phyloP scores from a whole-genome alignment of 2,329 filamentous ascomycete species.

The Colletotrichum ledebouriae region DNA sequence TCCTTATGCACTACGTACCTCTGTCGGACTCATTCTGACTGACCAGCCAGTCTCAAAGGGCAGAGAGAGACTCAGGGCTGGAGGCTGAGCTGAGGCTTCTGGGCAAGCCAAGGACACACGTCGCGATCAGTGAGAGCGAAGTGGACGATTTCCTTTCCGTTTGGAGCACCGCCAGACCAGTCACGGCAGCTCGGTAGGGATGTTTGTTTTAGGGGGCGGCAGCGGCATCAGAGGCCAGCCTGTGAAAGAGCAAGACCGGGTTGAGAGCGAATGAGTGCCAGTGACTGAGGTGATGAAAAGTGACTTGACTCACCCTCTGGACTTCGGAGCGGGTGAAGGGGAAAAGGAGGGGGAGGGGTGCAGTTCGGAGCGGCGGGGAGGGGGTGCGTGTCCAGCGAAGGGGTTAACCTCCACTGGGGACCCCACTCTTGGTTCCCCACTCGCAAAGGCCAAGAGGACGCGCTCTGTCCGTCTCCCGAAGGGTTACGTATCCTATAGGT shows the following conservation, averaged over 20 bases:
- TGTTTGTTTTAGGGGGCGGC: conserved; percentile 34
- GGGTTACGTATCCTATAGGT: conserved; percentile 23
- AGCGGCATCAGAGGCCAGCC: conserved; percentile 13
- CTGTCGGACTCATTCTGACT: neutral
- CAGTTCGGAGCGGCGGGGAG: conserved; percentile 6
- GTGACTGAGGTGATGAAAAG: neutral
- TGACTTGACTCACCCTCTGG: neutral
- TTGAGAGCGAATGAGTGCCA: conserved; percentile 1
- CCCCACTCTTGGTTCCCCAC: conserved; percentile 22
- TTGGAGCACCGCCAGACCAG: conserved; percentile 28
- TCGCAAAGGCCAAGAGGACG: conserved; percentile 37
- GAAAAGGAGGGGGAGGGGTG: conserved; percentile 17
- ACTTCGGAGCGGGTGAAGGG: conserved; percentile 32
- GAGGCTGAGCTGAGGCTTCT: neutral
- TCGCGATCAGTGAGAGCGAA: conserved; percentile 4
- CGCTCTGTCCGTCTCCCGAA: conserved; percentile 38
- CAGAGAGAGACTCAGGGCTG: conserved; percentile 10
- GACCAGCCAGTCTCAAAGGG: neutral
- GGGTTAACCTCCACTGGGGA: conserved; percentile 23
- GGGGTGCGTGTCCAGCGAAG: neutral
- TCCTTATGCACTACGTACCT: too few relatives aligned
- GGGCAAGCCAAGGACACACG: conserved; percentile 7
- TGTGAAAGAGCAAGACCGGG: conserved; percentile 25
- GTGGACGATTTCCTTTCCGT: conserved; percentile 28
- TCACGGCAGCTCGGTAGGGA: conserved; percentile 27